phyloP scores from a whole-genome alignment of 352 stramenopile species.

The Globisporangium megalacanthum region DNA sequence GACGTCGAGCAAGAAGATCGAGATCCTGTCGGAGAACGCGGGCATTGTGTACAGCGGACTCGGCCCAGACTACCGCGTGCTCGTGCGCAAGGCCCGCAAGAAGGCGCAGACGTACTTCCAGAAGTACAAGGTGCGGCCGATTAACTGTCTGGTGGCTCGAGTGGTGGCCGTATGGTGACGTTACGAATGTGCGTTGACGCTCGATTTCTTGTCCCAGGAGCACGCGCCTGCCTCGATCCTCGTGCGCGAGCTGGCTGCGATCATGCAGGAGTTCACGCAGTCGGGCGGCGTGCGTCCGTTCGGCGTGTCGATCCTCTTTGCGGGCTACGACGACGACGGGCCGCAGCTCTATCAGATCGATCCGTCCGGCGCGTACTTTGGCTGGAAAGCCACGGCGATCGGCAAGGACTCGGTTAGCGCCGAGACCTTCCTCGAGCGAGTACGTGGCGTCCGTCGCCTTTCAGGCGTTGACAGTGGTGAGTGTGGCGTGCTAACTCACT shows the following conservation, averaged over 20 bases:
- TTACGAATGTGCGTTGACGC: no score
- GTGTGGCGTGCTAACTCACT: background rate
- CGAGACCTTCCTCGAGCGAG: slow-evolving; percentile 99
- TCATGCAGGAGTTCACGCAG: slow-evolving; percentile 99
- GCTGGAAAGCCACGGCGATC: slow-evolving; percentile 99
- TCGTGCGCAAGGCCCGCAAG: slow-evolving; percentile 96
- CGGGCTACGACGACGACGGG: slow-evolving; percentile 96
- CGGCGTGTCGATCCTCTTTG: slow-evolving; percentile 97
- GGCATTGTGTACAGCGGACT: slow-evolving; percentile 97
- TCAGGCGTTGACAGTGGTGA: no score
- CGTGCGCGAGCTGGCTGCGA: slow-evolving; percentile 93
- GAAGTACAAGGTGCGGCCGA: slow-evolving; percentile 76
- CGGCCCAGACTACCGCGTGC: slow-evolving; percentile 97
- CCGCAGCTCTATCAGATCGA: slow-evolving; percentile 98
- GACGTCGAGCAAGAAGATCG: slow-evolving; percentile 95
- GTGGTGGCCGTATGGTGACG: no score
- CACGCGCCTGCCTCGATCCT: slow-evolving; percentile 94
- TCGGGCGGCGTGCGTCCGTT: slow-evolving; percentile 97
- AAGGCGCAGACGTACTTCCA: slow-evolving; percentile 94
- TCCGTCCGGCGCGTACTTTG: slow-evolving; percentile 97
- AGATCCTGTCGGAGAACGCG: slow-evolving; percentile 87
- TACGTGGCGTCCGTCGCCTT: slow-evolving; percentile 38
- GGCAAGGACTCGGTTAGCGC: slow-evolving; percentile 97
- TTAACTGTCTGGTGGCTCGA: no score
- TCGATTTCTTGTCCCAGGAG: slow-evolving; percentile 20